These are phyloP conservation scores for Calonectria montana DNA, from an alignment of 2,329 filamentous ascomycete species.

Conservation along the genomic window DNA sequence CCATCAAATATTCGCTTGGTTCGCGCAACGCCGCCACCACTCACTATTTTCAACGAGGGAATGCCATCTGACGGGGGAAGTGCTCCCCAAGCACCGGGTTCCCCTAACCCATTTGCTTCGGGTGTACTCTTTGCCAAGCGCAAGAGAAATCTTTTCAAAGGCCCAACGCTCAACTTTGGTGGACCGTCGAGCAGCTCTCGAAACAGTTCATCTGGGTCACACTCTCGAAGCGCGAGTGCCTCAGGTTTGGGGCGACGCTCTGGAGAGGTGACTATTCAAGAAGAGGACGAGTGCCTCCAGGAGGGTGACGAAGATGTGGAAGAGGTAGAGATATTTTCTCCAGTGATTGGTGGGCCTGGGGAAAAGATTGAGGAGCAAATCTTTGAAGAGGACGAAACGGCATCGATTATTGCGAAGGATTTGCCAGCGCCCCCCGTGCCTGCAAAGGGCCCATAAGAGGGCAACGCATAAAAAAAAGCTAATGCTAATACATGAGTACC, in stretches of 20 bases:
- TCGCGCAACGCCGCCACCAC: conserved; percentile 65
- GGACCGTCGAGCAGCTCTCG: conserved; percentile 48
- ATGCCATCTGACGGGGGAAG: conserved; percentile 56
- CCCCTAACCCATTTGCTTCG: conserved; percentile 68
- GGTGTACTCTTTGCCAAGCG: conserved; percentile 83
- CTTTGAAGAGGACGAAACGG: conserved; percentile 53
- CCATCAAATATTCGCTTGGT: conserved; percentile 89
- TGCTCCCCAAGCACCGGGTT: conserved; percentile 57
- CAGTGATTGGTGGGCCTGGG: conserved; percentile 57
- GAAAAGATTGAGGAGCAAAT: conserved; percentile 61
- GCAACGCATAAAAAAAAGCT: conserved; percentile 4
- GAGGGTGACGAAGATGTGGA: conserved; percentile 59
- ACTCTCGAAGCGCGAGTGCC: conserved; percentile 71
- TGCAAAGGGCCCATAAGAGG: conserved; percentile 22
- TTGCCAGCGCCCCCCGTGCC: conserved; percentile 31
- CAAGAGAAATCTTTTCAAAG: conserved; percentile 86
- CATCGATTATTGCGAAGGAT: conserved; percentile 28
- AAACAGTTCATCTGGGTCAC: conserved; percentile 51
- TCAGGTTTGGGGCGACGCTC: conserved; percentile 74
- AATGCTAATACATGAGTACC: conserved; percentile 18
- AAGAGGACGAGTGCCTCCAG: conserved; percentile 68
- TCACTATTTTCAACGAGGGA: conserved; percentile 68
- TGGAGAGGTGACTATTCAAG: conserved; percentile 79
- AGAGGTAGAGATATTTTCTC: conserved; percentile 70
- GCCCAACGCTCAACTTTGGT: conserved; percentile 73